Percentiles rank a stretch among this genome's conserved stretches.
Conservation (phyloP, 139 green algal genomes). For the Pedinophyceae sp. region DNA sequence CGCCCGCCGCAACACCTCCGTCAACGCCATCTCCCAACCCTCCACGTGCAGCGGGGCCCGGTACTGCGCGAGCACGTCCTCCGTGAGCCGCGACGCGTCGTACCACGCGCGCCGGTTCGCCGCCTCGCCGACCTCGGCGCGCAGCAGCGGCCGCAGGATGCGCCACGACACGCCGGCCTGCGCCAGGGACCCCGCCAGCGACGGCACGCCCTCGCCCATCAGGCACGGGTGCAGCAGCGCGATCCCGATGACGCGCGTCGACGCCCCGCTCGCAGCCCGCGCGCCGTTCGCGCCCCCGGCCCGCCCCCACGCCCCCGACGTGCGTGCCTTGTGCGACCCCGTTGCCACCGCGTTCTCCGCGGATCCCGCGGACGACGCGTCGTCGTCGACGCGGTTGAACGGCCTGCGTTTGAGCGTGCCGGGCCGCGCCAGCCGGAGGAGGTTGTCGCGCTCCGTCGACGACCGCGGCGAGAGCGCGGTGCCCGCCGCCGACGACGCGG, state of each 20-base stretch:
- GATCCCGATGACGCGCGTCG: neutral
- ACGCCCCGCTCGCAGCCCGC: neutral
- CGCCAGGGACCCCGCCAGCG: neutral
- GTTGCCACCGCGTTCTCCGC: neutral
- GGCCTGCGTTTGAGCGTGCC: conserved; percentile 34
- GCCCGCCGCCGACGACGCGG: no score
- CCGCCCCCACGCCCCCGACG: neutral
- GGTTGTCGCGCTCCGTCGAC: no score
- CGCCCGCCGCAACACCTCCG: conserved; percentile 16
- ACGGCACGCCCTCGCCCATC: neutral
- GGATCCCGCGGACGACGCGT: neutral
- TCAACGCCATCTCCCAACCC: conserved; percentile 46
- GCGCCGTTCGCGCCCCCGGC: neutral
- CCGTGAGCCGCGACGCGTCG: conserved; percentile 10
- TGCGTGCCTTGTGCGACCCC: neutral
- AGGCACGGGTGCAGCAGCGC: conserved; percentile 3
- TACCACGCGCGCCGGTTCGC: conserved; percentile 47
- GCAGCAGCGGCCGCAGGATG: conserved; percentile 51
- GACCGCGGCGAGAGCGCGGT: no score
- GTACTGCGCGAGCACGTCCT: conserved; percentile 48
- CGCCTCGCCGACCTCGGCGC: conserved; percentile 44
- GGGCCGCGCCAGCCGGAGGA: no score
- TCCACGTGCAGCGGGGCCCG: conserved; percentile 34
- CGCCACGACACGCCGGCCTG: conserved; percentile 32
- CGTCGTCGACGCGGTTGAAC: conserved; percentile 11